A percentile compares a stretch with the other conserved stretches of the same genome.
Conservation (phyloP, 1,284 basidiomycete species). For the Erythrobasidium hasegawianum region DNA sequence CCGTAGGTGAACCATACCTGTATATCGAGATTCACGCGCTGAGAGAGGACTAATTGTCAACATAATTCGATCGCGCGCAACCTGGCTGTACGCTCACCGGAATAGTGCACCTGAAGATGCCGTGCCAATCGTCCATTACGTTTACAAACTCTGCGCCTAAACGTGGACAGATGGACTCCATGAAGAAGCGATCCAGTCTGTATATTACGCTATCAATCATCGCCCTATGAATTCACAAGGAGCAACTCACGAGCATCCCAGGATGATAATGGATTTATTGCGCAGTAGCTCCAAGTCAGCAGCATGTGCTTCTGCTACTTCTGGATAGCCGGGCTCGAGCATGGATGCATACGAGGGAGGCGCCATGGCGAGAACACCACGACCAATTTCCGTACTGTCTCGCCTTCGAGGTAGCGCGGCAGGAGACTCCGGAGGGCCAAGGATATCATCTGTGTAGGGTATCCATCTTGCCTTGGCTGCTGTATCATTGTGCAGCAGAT, state of each 20-base stretch:
- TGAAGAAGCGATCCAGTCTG: too few relatives aligned
- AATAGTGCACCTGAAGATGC: not conserved
- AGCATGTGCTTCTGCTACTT: not conserved
- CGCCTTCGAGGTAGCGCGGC: not conserved
- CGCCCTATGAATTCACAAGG: too few relatives aligned
- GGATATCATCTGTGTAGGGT: conserved; percentile 1
- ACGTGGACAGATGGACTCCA: too few relatives aligned
- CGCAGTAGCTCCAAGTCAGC: not conserved
- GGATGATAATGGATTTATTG: not conserved
- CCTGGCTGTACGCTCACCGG: not conserved
- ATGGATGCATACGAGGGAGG: not conserved
- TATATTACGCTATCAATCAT: too few relatives aligned
- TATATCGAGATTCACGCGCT: not conserved
- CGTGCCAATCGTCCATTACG: not conserved
- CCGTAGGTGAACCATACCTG: conserved; percentile 13
- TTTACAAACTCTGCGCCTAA: too few relatives aligned
- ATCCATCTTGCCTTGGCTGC: not conserved
- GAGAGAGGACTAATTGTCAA: not conserved
- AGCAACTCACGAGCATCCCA: not conserved
- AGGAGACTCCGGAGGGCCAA: not conserved
- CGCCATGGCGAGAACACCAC: not conserved
- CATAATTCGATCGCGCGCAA: too few relatives aligned
- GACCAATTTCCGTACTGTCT: not conserved
- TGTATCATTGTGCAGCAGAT: not conserved
- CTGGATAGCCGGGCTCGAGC: not conserved